phyloP scores from a whole-genome alignment of 257 asterid genomes.

The Solanum okadae region DNA sequence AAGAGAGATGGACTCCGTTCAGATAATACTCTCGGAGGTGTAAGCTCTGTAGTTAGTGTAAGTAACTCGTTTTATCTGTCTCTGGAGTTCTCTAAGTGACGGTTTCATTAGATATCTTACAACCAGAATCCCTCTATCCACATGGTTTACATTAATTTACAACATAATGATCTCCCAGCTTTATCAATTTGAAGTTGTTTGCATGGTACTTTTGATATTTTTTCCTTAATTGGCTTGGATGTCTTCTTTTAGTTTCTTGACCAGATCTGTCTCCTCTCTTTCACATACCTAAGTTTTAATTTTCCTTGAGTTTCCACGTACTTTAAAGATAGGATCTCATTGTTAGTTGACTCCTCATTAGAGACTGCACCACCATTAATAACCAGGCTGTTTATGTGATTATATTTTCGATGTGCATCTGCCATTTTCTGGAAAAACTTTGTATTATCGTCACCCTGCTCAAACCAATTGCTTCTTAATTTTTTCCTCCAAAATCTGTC shows the following conservation, averaged over 20 bases:
- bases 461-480: neutral
- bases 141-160: neutral
- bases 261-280: neutral
- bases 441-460: neutral
- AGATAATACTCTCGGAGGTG: neutral
- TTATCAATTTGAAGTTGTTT: neutral
- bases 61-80: slow-evolving; percentile 1
- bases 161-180: neutral
- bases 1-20: slow-evolving; percentile 49
- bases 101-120: neutral
- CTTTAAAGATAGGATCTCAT: neutral
- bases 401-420: neutral
- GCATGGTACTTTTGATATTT: neutral
- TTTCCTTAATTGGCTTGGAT: neutral
- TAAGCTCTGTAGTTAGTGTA: slow-evolving; percentile 29
- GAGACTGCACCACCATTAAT: neutral
- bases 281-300: neutral
- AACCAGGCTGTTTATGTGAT: neutral
- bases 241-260: neutral
- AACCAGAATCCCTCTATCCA: neutral
- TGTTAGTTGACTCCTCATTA: neutral
- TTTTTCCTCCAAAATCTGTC: neutral
- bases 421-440: neutral
- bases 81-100: neutral
- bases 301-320: neutral